phyloP scores from a whole-genome alignment of 1,139 yeast genomes.

The Torulaspora globosa region DNA sequence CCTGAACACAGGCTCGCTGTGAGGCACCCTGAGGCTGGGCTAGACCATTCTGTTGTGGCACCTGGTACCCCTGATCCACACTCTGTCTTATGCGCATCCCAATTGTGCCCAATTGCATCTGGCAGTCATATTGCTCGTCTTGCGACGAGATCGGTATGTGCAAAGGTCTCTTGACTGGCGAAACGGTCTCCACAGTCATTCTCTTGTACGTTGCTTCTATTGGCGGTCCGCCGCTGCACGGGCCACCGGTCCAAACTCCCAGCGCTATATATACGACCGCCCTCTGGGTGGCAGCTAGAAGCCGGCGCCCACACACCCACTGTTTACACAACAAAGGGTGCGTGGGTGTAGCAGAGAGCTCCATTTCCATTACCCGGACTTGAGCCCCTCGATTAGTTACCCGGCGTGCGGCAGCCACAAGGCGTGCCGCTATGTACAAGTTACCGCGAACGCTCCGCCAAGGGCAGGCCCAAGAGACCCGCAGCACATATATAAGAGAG shows the following conservation, averaged over 20 bases:
- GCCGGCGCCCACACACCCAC: constrained; percentile 2
- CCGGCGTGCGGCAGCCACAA: too few species aligned
- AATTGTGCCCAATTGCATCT: constrained; percentile 45
- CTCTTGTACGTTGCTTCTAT: not conserved
- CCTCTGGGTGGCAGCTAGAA: not conserved
- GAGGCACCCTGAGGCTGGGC: constrained; percentile 9
- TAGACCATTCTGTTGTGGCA: constrained; percentile 15
- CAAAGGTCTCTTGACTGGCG: constrained; percentile 21
- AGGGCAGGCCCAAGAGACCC: constrained; percentile 6
- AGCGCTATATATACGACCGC: not conserved
- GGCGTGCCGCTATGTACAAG: constrained; percentile 6
- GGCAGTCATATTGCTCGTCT: constrained; percentile 26
- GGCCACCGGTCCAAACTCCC: not conserved
- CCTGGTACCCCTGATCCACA: constrained; percentile 56
- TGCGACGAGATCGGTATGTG: constrained; percentile 23
- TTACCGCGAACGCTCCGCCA: constrained; percentile 6
- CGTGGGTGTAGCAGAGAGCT: constrained; percentile 10
- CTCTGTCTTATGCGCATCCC: constrained; percentile 73
- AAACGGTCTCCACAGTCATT: not conserved
- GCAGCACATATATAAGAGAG: constrained; percentile 1
- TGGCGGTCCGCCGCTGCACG: not conserved
- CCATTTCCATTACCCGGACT: too few species aligned
- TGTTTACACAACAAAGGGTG: constrained; percentile 14
- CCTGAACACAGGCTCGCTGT: constrained; percentile 23
- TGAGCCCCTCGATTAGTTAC: not conserved